Evolutionary conservation across 2,329 filamentous ascomycete species (phyloP), one percentile per base, ranked within the genome.

Genomic region (Mollisiaceae sp.): DNA sequence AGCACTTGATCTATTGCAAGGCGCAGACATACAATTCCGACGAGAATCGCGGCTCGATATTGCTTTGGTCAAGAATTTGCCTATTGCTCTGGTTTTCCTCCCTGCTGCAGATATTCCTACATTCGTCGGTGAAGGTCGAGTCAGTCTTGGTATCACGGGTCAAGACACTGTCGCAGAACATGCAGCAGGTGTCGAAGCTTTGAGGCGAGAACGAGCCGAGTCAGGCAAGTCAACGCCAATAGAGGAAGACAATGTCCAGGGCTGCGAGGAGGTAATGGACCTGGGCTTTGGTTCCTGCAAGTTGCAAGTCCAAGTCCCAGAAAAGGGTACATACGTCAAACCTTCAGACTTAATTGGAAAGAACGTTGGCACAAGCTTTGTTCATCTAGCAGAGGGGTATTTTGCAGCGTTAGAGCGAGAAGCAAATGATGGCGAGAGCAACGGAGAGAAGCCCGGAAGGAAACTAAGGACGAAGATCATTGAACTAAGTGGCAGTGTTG

Each of bases 61-160:
- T 76, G 95, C 95, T 18, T 89, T 99, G 32, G 95, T 98, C 77
- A 97, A 97, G 84, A 99, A 99, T 81, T 88, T 95, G 35, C 92
- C 92, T 41, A 93, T 99, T 74, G 95, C 95, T 18, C 91, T 99
- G 67, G 89, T 99, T 76, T 99, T 99, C 83, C 91, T 99, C 32
- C 95, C 95, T 36, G 95, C 94, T 43, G 94, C 93, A 71, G 95
- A 99, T 78, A 99, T 99, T 76, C 95, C 95, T 5, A 97, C 93
- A 45, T 98, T 98, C 76, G 94, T 99, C 57, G 94, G 94, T 64
- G 94, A 98, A 80, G 95, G 95, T 65, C 90, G 90, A 68, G 93
- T 97, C 57, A 94, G 97, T 76, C 84, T 99, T 18, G 95, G 95
- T 69, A 99, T 99, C 77, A 98, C 95, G 0, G 95, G 95, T 59